Conservation (phyloP, 345 rosid species). For the Aethionema arabicum region DNA sequence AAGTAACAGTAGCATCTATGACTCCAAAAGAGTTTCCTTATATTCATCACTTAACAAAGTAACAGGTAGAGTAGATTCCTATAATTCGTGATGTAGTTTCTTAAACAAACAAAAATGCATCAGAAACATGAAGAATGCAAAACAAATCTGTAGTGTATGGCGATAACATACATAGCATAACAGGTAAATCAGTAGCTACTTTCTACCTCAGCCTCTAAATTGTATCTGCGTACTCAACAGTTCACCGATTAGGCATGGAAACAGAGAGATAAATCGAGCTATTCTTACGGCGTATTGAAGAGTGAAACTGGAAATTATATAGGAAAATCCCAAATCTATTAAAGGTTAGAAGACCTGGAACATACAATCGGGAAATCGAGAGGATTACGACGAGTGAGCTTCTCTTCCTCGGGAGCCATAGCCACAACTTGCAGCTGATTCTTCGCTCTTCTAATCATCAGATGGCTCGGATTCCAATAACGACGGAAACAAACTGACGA, state of each 20-base stretch:
- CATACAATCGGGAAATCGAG: constrained; percentile 72
- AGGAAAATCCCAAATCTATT: constrained; percentile 1
- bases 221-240: neutral
- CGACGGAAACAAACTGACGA: constrained; percentile 18
- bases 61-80: neutral
- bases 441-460: constrained; percentile 22
- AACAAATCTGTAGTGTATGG: neutral
- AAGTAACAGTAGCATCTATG: neutral
- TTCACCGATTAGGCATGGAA: neutral
- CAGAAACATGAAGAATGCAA: neutral
- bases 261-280: neutral
- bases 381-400: constrained; percentile 63
- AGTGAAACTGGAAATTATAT: neutral
- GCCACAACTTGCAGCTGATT: constrained; percentile 43
- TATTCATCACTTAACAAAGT: neutral
- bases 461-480: neutral
- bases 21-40: neutral
- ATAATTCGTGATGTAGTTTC: neutral
- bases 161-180: neutral
- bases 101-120: neutral
- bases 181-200: neutral
- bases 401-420: constrained; percentile 82
- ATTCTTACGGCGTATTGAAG: constrained; percentile 2
- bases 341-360: neutral
- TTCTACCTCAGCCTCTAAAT: neutral